These are phyloP conservation scores for Alternaria arborescens DNA, from an alignment of 2,329 filamentous ascomycete genomes.

Conservation along the genomic window DNA sequence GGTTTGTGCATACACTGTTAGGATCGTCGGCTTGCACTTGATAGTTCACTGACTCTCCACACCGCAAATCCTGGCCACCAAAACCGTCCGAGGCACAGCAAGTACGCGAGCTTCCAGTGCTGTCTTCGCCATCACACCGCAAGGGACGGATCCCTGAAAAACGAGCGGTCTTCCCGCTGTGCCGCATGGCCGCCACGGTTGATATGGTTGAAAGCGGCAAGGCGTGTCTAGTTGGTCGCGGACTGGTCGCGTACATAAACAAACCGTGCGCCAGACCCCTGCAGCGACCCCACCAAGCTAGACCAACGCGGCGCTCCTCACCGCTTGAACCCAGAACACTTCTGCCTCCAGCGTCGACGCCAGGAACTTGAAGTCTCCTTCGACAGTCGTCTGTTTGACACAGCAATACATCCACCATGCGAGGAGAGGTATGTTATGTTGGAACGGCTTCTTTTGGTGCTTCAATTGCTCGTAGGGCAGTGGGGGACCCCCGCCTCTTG, in stretches of 20 bases:
- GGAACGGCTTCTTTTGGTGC: conserved; percentile 3
- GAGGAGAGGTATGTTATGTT: conserved; percentile 51
- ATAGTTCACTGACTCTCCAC: background rate
- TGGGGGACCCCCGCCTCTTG: conserved; percentile 13
- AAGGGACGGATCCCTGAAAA: conserved; percentile 3
- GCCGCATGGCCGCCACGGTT: conserved; percentile 6
- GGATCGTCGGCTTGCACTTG: background rate
- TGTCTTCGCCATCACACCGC: background rate
- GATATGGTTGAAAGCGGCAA: conserved; percentile 11
- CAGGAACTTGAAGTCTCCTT: conserved; percentile 27
- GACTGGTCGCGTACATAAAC: conserved; percentile 24
- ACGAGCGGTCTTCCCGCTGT: conserved; percentile 4
- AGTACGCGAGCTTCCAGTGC: background rate
- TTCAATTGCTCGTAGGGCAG: background rate
- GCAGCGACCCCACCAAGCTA: conserved; percentile 33
- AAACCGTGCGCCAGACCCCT: conserved; percentile 18
- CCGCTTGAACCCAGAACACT: conserved; percentile 24
- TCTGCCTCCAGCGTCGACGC: conserved; percentile 22
- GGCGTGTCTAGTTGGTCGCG: conserved; percentile 20
- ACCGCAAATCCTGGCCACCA: background rate
- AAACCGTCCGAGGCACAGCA: background rate
- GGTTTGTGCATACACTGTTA: background rate
- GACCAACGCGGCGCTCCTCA: conserved; percentile 27
- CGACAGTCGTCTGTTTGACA: conserved; percentile 48
- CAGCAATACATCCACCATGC: conserved; percentile 48